These are phyloP conservation scores for Prunus kanzakura DNA, from an alignment of 306 rosid species.

Conservation along the genomic window DNA sequence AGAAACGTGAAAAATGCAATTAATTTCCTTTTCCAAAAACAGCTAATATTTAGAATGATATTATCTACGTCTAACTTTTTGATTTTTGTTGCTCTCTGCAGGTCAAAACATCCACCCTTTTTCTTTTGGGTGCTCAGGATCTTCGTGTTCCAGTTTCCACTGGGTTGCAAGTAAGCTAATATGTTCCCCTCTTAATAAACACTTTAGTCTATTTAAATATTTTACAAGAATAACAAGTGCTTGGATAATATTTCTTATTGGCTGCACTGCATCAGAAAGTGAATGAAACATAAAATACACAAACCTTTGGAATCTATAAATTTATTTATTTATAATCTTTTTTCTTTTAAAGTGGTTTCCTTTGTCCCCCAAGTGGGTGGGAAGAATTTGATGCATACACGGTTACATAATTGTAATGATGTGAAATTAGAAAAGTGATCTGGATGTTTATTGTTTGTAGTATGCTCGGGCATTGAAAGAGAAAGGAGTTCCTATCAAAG, in stretches of 20 bases:
- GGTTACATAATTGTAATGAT: background rate
- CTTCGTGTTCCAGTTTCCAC: constrained; percentile 42
- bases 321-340: background rate
- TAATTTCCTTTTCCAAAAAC: background rate
- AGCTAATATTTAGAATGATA: background rate
- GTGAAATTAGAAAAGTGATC: background rate
- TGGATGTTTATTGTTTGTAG: constrained; percentile 42
- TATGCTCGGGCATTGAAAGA: constrained; percentile 78
- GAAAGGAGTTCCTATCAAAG: constrained; percentile 68
- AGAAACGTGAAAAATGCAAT: constrained; percentile 7
- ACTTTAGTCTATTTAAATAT: background rate
- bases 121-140: constrained; percentile 79
- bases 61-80: constrained; percentile 1
- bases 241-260: background rate
- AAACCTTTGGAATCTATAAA: background rate
- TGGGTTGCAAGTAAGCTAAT: constrained; percentile 11
- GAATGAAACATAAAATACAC: background rate
- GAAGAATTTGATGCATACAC: background rate
- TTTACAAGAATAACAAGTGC: background rate
- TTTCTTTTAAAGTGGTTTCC: background rate
- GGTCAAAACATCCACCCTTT: constrained; percentile 81
- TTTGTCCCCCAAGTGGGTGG: background rate
- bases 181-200: background rate
- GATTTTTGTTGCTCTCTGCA: constrained; percentile 30
- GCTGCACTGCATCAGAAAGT: background rate